These are phyloP conservation scores for Saraca asoca DNA, from an alignment of 331 rosid genomes.

Conservation along the genomic window DNA sequence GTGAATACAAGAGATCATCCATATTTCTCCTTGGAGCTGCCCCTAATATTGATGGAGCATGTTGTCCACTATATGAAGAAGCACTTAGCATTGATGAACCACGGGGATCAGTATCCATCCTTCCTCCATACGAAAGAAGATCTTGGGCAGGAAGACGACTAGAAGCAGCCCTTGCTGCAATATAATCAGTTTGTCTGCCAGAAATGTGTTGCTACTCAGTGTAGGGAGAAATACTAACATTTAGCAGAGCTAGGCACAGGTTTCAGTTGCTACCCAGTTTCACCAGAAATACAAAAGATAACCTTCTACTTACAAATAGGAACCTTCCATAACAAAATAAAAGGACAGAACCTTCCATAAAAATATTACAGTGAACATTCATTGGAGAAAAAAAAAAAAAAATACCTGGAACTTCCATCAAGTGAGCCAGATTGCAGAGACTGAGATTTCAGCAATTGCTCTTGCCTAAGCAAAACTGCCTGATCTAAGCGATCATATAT, in stretches of 20 bases:
- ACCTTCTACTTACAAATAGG: conserved; percentile 31
- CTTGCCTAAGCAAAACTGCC: conserved; percentile 87
- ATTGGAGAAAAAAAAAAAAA: conserved; percentile 30
- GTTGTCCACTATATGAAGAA: conserved; percentile 79
- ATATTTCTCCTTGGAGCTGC: conserved; percentile 91
- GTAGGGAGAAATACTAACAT: conserved; percentile 69
- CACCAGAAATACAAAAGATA: conserved; percentile 41
- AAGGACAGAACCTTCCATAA: conserved; percentile 24
- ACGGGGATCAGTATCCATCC: conserved; percentile 86
- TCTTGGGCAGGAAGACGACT: conserved; percentile 90
- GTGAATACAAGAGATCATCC: conserved; percentile 81
- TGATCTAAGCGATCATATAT: conserved; percentile 88
- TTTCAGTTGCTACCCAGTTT: conserved; percentile 48
- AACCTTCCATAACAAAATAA: conserved; percentile 32
- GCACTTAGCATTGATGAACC: conserved; percentile 72
- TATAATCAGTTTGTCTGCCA: conserved; percentile 99
- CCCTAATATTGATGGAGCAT: conserved; percentile 86
- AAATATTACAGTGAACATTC: conserved; percentile 6
- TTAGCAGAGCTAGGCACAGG: conserved; percentile 54
- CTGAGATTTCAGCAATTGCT: conserved; percentile 84
- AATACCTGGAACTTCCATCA: conserved; percentile 88
- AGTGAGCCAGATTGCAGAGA: conserved; percentile 80
- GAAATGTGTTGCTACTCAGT: conserved; percentile 93
- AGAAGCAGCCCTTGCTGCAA: conserved; percentile 88
- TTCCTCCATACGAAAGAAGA: conserved; percentile 81